Evolutionary conservation across 2,329 filamentous ascomycete genomes (phyloP), one percentile per base, ranked within the genome.

Genomic region (Talaromyces sp.): DNA sequence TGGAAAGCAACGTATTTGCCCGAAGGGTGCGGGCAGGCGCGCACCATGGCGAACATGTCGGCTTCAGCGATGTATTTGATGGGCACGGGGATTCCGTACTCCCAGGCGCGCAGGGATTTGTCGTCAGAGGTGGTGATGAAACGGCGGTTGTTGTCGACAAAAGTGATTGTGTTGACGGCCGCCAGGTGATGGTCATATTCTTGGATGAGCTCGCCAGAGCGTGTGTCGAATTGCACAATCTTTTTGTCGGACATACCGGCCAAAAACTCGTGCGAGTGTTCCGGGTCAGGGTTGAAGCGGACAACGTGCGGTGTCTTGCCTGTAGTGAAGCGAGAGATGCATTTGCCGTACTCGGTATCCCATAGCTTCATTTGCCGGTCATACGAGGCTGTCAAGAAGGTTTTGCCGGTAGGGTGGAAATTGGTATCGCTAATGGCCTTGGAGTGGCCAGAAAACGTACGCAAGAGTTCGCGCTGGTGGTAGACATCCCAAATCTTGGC

Each of bases 101-200:
- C 96, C 96, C 96, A 99, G 0, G 93, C 93, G 63, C 95, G 89
- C 26, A 99, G 84, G 8, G 89, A 93, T 75, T 97, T 96, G 80
- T 99, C 95, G 80, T 99, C 95, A 0, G 91, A 96, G 0, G 96
- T 99, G 27, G 93, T 96, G 81, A 99, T 95, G 82, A 99, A 99
- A 46, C 96, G 89, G 38, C 93, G 87, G 75, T 93, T 91, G 62
- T 96, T 88, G 73, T 99, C 95, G 66, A 96, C 91, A 75, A 98
- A 99, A 4, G 91, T 95, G 66, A 99, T 91, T 10, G 95, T 98
- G 78, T 99, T 99, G 80, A 99, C 89, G 26, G 95, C 91, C n/a
- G 92, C 95, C 64, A 99, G 80, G 74, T 99, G 95, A 75, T 99
- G 95, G 72, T 99, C 93, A 78, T 99, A 99, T 79, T 98, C 95